Evolutionary conservation across 73 alveolate genomes (phyloP), one percentile per base, ranked within the genome.

Genomic region (Halteria grandinella): DNA sequence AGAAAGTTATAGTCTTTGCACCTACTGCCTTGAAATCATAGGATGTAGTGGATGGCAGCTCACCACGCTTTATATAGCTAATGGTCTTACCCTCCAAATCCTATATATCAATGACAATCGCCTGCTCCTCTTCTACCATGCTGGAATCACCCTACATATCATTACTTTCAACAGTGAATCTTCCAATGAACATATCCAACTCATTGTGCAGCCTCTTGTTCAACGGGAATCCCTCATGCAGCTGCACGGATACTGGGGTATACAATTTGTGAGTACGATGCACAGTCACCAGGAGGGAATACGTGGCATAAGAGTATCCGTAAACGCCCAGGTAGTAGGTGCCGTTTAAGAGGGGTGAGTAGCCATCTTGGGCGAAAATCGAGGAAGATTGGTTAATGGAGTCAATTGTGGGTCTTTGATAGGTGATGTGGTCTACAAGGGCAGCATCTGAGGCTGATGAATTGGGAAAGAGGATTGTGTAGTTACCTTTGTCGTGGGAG

Each of bases 241-340:
- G 80, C 12, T 0, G 3, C 11, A 66, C 39, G 15, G 63, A 41
- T 44, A n/a, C n/a, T n/a, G 66, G 11, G 8, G 44, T 4, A 44
- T 25, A 44, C 1, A 5, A 10, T 7, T 43, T 23, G 47, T 25
- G 49, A 18, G 7, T n/a, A 45, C 80, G 43, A 28, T 66, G 15
- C 1, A 66, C 66, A 44, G 8, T 66, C 29, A 45, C 80, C 27
- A 44, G 3, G 2, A 66, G 43, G 3, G 24, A 15, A 28, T 44
- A 66, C 6, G 80, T 44, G 1, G 69, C 23, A 45, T 66, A 66
- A 66, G 80, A 14, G 47, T 66, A 66, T 17, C 80, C 80, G 20
- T 44, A 66, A 14, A 47, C 52, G 29, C 55, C 80, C 14, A 66
- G 43, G 47, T 66, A 66, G 58, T 44, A 66, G 10, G 80, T 66